These are phyloP conservation scores for Isatis tinctoria DNA, from an alignment of 345 rosid species.

Conservation along the genomic window DNA sequence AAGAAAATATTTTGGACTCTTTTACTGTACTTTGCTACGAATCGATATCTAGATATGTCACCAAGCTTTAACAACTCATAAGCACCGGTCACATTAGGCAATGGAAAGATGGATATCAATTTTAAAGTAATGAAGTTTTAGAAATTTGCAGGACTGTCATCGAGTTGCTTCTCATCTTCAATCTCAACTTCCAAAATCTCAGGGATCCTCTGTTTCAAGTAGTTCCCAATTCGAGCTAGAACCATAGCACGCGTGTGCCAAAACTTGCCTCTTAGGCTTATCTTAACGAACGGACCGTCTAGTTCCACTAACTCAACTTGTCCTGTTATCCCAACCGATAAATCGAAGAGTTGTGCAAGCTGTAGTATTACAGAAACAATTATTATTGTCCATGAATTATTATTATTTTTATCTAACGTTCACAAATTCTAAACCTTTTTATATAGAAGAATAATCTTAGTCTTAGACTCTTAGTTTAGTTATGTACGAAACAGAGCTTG, in stretches of 20 bases:
- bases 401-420: not conserved
- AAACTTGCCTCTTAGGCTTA: conserved; percentile 77
- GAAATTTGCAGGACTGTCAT: conserved; percentile 88
- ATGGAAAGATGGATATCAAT: not conserved
- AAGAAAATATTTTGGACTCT: not conserved
- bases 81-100: not conserved
- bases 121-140: conserved; percentile 20
- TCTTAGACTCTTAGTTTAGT: no score
- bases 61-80: not conserved
- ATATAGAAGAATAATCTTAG: not conserved
- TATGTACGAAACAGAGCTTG: no score
- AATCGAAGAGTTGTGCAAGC: conserved; percentile 78
- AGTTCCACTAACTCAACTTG: conserved; percentile 73
- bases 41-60: not conserved
- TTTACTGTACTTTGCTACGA: not conserved
- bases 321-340: conserved; percentile 81
- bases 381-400: no score
- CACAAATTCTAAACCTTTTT: not conserved
- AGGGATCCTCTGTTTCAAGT: conserved; percentile 92
- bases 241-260: conserved; percentile 85
- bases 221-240: conserved; percentile 80
- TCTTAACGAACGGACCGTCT: conserved; percentile 91
- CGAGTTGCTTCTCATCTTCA: conserved; percentile 86
- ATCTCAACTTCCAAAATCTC: conserved; percentile 89
- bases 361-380: conserved; percentile 36